phyloP scores from a whole-genome alignment of 2,329 filamentous ascomycete genomes.

The Talaromyces rugulosus region DNA sequence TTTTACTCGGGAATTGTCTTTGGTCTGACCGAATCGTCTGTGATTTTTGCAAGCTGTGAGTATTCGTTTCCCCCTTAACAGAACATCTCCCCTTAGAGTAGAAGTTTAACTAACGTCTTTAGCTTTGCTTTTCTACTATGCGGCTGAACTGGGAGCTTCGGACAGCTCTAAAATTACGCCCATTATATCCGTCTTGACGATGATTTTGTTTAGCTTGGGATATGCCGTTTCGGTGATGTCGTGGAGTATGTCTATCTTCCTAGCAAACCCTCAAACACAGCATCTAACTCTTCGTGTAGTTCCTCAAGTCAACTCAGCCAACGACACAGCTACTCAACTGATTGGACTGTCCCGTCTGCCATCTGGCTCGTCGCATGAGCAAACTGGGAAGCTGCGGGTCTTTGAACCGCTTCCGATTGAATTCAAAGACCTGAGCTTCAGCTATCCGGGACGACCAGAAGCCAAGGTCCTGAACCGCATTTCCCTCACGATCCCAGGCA shows the following conservation, averaged over 20 bases:
- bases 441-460: constrained; percentile 60
- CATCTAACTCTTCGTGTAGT: constrained; percentile 39
- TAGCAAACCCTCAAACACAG: constrained; percentile 7
- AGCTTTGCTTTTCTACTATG: constrained; percentile 82
- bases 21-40: constrained; percentile 70
- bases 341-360: constrained; percentile 65
- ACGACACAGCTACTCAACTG: constrained; percentile 67
- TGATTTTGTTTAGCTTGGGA: constrained; percentile 78
- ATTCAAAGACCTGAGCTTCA: constrained; percentile 64
- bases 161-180: constrained; percentile 49
- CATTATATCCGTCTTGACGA: constrained; percentile 71
- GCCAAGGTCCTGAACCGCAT: constrained; percentile 58
- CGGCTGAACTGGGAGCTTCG: constrained; percentile 58
- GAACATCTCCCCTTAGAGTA: not conserved
- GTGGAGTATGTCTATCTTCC: constrained; percentile 44
- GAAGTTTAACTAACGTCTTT: not conserved
- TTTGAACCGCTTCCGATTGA: constrained; percentile 47
- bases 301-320: constrained; percentile 73
- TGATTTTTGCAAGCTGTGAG: constrained; percentile 62
- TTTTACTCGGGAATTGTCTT: constrained; percentile 66
- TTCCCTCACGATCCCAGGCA: constrained; percentile 60
- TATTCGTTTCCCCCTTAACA: not conserved
- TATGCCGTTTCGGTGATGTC: constrained; percentile 66
- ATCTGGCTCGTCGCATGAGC: constrained; percentile 53
- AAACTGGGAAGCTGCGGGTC: constrained; percentile 44